These are phyloP conservation scores for Pueraria montana DNA, from an alignment of 306 rosid genomes.

Conservation along the genomic window DNA sequence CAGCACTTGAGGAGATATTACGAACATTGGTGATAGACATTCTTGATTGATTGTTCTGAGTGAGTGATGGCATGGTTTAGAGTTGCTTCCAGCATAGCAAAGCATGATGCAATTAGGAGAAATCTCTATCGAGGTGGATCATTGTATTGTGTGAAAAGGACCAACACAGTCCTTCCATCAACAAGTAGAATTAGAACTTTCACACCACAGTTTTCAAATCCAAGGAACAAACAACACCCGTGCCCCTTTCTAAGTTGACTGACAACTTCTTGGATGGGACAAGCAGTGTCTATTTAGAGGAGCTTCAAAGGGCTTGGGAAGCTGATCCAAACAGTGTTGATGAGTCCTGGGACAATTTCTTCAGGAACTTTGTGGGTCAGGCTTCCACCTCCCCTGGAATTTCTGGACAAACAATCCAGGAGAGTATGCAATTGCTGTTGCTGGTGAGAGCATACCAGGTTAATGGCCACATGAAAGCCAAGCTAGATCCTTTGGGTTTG, in stretches of 20 bases:
- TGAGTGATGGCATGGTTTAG: constrained; percentile 85
- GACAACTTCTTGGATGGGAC: constrained; percentile 93
- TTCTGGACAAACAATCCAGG: constrained; percentile 95
- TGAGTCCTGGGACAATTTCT: constrained; percentile 97
- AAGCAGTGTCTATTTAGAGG: constrained; percentile 90
- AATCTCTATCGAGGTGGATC: constrained; percentile 59
- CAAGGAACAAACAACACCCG: constrained; percentile 64
- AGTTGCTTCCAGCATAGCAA: constrained; percentile 70
- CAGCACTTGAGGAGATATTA: constrained; percentile 4
- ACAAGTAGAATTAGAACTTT: constrained; percentile 64
- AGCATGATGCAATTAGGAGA: constrained; percentile 72
- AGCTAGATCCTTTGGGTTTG: constrained; percentile 80
- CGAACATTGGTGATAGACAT: neutral
- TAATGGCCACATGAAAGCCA: constrained; percentile 92
- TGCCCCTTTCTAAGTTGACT: constrained; percentile 80
- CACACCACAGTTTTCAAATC: constrained; percentile 68
- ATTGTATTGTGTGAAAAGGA: constrained; percentile 50
- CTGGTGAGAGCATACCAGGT: constrained; percentile 94
- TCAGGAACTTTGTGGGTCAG: constrained; percentile 90
- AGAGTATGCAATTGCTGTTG: constrained; percentile 88
- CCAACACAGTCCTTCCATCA: constrained; percentile 54
- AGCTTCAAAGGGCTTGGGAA: constrained; percentile 98
- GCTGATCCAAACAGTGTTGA: constrained; percentile 87
- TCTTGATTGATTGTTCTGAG: constrained; percentile 24
- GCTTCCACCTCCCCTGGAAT: constrained; percentile 84